Evolutionary conservation across 768 basidiomycete species (phyloP).

Genomic region (Galerina sulciceps): DNA sequence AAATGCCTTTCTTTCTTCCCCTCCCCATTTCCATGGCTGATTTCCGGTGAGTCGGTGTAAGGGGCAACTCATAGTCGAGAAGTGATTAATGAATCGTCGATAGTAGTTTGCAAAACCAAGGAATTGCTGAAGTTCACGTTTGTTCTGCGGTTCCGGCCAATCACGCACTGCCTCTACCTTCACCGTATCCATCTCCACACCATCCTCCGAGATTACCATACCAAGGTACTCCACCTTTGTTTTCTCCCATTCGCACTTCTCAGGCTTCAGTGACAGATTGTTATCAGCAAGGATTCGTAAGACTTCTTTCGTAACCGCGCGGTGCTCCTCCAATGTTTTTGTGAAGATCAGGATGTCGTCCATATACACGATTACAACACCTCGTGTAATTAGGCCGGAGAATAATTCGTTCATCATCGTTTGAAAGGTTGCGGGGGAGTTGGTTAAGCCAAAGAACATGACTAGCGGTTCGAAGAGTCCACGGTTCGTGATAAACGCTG

Average conservation of each 20-base stretch:
- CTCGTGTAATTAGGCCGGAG: background rate
- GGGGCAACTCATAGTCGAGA: slow-evolving; percentile 27
- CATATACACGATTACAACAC: slow-evolving; percentile 39
- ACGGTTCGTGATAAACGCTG: slow-evolving; percentile 17
- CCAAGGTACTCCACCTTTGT: slow-evolving; percentile 37
- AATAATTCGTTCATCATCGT: slow-evolving; percentile 10
- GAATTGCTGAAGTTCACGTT: slow-evolving; percentile 41
- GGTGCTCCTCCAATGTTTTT: slow-evolving; percentile 13
- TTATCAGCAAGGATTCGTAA: slow-evolving; percentile 26
- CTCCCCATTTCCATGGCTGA: slow-evolving; percentile 7
- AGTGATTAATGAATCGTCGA: slow-evolving; percentile 33
- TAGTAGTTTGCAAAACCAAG: slow-evolving; percentile 46
- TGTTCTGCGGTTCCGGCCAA: slow-evolving; percentile 34
- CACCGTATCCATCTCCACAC: slow-evolving; percentile 31
- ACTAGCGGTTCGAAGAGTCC: slow-evolving; percentile 40
- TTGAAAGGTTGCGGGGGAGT: slow-evolving; percentile 21
- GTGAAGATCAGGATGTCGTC: slow-evolving; percentile 43
- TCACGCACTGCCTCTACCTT: slow-evolving; percentile 33
- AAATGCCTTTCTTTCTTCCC: background rate
- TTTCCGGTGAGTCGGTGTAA: slow-evolving; percentile 18
- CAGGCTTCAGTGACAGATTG: slow-evolving; percentile 37
- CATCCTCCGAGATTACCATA: slow-evolving; percentile 16
- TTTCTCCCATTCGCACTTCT: slow-evolving; percentile 40
- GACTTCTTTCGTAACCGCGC: slow-evolving; percentile 15
- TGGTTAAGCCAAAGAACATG: slow-evolving; percentile 41